These are phyloP conservation scores for Epichloe typhina DNA, from an alignment of 2,329 filamentous ascomycete genomes.

Conservation along the genomic window DNA sequence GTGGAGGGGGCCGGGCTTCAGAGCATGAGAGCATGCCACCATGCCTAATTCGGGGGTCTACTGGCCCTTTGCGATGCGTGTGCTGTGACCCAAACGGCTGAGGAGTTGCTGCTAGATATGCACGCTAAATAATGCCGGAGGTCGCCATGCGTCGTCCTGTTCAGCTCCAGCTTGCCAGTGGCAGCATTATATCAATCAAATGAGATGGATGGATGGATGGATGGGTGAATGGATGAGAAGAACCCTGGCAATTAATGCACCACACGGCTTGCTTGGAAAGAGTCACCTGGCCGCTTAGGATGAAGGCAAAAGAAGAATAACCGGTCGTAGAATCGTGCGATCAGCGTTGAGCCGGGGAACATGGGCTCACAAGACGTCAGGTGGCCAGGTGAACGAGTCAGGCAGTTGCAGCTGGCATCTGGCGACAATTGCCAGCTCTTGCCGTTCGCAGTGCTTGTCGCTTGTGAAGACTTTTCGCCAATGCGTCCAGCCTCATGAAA, in stretches of 20 bases:
- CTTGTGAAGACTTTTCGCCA: neutral
- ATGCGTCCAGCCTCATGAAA: neutral
- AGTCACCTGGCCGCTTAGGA: neutral
- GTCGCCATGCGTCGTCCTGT: conserved; percentile 1
- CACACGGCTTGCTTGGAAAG: neutral
- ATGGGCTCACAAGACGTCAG: neutral
- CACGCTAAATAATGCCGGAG: neutral
- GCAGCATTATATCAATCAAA: neutral
- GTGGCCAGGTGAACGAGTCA: neutral
- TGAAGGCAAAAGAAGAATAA: neutral
- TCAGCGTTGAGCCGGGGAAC: neutral
- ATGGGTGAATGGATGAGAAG: neutral
- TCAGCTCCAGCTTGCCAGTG: neutral
- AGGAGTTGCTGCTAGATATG: neutral
- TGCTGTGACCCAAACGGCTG: neutral
- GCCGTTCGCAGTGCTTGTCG: neutral
- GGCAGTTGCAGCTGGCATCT: neutral
- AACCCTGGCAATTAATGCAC: neutral
- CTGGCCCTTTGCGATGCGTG: neutral
- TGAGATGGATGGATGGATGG: neutral
- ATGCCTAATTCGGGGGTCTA: neutral
- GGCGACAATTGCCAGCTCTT: neutral
- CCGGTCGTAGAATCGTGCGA: neutral
- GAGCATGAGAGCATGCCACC: neutral
- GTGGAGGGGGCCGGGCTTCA: neutral